These are phyloP conservation scores for Venturia effusa DNA, from an alignment of 2,329 filamentous ascomycete species.

Conservation along the genomic window DNA sequence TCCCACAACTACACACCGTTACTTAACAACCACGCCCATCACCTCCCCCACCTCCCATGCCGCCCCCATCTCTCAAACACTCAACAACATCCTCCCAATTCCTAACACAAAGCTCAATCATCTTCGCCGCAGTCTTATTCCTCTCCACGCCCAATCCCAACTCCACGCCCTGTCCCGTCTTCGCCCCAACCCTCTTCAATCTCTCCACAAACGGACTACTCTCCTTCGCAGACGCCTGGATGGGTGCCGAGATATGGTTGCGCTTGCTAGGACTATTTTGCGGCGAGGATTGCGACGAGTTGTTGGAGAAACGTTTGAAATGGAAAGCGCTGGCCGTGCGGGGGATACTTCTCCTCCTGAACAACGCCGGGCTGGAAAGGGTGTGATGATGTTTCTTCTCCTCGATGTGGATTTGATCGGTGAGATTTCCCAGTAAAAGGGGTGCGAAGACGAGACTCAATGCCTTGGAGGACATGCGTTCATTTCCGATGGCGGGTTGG, in stretches of 20 bases:
- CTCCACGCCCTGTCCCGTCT: neutral
- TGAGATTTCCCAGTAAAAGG: conserved; percentile 7
- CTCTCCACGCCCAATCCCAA: neutral
- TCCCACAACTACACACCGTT: neutral
- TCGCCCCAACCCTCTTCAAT: neutral
- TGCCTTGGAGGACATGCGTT: conserved; percentile 10
- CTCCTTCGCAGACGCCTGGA: neutral
- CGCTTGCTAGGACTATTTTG: neutral
- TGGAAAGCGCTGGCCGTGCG: neutral
- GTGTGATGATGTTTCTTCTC: neutral
- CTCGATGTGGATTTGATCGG: conserved; percentile 5
- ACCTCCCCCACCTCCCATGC: neutral
- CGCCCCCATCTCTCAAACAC: neutral
- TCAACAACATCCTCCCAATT: conserved; percentile 7
- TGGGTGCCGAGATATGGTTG: neutral
- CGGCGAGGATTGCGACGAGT: neutral
- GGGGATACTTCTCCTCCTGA: neutral
- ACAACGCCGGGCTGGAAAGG: neutral
- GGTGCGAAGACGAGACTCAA: conserved; percentile 13
- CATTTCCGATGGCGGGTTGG: neutral
- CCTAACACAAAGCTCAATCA: conserved; percentile 1
- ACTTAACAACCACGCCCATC: neutral
- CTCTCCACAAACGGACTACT: neutral
- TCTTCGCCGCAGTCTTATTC: neutral
- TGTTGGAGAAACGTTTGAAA: neutral